A percentile compares a stretch with the other conserved stretches of the same genome.
Evolutionary conservation across 2,329 filamentous ascomycete species (phyloP).

Genomic region (Trichophyton schoenleinii): DNA sequence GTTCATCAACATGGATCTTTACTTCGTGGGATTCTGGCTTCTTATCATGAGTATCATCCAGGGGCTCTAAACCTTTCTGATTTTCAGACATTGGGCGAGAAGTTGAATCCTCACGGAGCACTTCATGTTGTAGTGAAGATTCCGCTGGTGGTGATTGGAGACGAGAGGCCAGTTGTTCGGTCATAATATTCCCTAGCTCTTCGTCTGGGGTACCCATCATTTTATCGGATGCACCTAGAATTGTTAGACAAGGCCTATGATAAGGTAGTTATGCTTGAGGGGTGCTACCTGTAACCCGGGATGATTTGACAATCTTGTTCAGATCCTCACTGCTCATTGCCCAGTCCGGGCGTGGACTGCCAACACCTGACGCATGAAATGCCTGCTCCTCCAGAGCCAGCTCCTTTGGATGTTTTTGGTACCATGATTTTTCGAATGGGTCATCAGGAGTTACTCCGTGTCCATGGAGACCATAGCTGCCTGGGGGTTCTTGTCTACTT

Average conservation of each 20-base stretch:
- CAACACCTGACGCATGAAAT: constrained; percentile 47
- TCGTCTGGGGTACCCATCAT: constrained; percentile 70
- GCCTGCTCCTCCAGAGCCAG: constrained; percentile 61
- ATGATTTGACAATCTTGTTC: constrained; percentile 75
- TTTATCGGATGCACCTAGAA: constrained; percentile 50
- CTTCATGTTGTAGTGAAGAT: constrained; percentile 9
- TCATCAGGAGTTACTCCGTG: constrained; percentile 65
- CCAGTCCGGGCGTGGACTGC: constrained; percentile 55
- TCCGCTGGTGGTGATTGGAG: constrained; percentile 50
- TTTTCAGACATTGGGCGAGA: constrained; percentile 26
- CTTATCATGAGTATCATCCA: constrained; percentile 7
- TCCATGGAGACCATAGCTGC: constrained; percentile 85
- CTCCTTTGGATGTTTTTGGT: constrained; percentile 78
- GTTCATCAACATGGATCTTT: constrained; percentile 64
- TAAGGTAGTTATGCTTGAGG: background rate
- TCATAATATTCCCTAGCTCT: constrained; percentile 77
- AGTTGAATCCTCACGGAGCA: background rate
- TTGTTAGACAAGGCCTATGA: constrained; percentile 8
- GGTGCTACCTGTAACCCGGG: constrained; percentile 35
- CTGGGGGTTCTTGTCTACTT: constrained; percentile 65
- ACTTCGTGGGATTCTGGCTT: constrained; percentile 22
- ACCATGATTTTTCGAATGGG: constrained; percentile 83
- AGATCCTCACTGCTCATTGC: constrained; percentile 81
- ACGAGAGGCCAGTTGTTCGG: constrained; percentile 69
- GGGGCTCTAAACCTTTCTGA: constrained; percentile 24